Percentiles rank a stretch among this genome's conserved stretches.
Conservation (phyloP, 2,329 filamentous ascomycete genomes). For the Aspergillus sp. region DNA sequence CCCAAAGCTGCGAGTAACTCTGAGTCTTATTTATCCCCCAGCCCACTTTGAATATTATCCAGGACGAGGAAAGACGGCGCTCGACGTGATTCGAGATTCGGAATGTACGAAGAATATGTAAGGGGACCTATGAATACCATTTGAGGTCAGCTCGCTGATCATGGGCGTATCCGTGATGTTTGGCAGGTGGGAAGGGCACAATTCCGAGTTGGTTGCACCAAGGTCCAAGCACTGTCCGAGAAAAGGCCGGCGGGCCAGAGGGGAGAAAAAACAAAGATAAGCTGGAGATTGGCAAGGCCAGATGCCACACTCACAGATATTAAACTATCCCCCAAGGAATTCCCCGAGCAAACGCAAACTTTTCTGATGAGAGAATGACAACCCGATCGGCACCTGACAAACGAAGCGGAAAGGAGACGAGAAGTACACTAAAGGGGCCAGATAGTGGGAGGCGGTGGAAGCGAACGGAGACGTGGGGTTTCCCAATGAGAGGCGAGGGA, state of each 20-base stretch:
- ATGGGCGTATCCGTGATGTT: not conserved
- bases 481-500: conserved; percentile 2
- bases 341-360: conserved; percentile 6
- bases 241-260: conserved; percentile 7
- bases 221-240: conserved; percentile 7
- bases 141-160: not conserved
- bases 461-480: conserved; percentile 6
- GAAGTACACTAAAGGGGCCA: conserved; percentile 1
- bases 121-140: not conserved
- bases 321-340: conserved; percentile 1
- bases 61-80: not conserved
- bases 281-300: not conserved
- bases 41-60: conserved; percentile 9
- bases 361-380: conserved; percentile 13
- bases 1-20: not conserved
- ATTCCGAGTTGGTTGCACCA: conserved; percentile 1
- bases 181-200: conserved; percentile 11
- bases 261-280: conserved; percentile 4
- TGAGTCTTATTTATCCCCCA: conserved; percentile 10
- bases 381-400: conserved; percentile 16
- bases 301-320: not conserved
- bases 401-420: conserved; percentile 13
- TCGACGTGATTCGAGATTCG: not conserved
- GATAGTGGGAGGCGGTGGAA: conserved; percentile 8
- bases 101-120: not conserved